Percentiles rank a stretch among this genome's conserved stretches.
Evolutionary conservation across 2,329 filamentous ascomycete genomes (phyloP).

Genomic region (Fusarium kyushuense): DNA sequence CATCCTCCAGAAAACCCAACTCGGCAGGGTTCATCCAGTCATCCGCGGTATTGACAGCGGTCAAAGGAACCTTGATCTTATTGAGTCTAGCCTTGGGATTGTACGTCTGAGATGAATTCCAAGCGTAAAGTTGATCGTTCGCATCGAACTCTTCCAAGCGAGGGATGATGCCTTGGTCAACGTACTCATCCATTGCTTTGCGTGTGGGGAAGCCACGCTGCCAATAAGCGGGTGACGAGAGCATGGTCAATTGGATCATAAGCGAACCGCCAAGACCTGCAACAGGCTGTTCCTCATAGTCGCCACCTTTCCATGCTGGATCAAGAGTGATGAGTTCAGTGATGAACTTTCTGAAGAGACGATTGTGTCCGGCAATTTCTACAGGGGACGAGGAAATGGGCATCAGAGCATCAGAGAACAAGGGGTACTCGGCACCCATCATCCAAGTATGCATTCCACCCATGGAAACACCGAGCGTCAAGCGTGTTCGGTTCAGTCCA

Average conservation of each 20-base stretch:
- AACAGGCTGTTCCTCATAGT: slow-evolving; percentile 10
- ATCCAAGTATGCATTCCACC: slow-evolving; percentile 36
- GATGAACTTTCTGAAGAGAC: slow-evolving; percentile 26
- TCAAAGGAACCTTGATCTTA: slow-evolving; percentile 22
- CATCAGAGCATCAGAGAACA: slow-evolving; percentile 25
- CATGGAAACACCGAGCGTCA: slow-evolving; percentile 27
- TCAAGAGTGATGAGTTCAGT: slow-evolving; percentile 23
- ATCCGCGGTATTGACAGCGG: slow-evolving; percentile 29
- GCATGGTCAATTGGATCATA: slow-evolving; percentile 22
- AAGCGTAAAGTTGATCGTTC: slow-evolving; percentile 30
- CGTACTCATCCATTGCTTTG: slow-evolving; percentile 5
- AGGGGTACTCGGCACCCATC: slow-evolving; percentile 1
- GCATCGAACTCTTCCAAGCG: slow-evolving; percentile 3
- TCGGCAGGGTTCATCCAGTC: slow-evolving; percentile 27
- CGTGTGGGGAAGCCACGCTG: slow-evolving; percentile 17
- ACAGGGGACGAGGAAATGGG: slow-evolving; percentile 19
- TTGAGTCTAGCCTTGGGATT: slow-evolving; percentile 7
- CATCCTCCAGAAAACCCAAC: slow-evolving; percentile 14
- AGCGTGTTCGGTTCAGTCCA: slow-evolving; percentile 1
- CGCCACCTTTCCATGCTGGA: slow-evolving; percentile 15
- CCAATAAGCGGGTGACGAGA: slow-evolving; percentile 24
- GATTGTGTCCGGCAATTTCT: slow-evolving; percentile 26
- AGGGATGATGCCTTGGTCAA: slow-evolving; percentile 14
- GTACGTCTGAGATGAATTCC: slow-evolving; percentile 22
- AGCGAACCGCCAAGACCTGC: slow-evolving; percentile 13